phyloP scores from a whole-genome alignment of 768 basidiomycete genomes.

The Pilatotrama ljubarskyi region DNA sequence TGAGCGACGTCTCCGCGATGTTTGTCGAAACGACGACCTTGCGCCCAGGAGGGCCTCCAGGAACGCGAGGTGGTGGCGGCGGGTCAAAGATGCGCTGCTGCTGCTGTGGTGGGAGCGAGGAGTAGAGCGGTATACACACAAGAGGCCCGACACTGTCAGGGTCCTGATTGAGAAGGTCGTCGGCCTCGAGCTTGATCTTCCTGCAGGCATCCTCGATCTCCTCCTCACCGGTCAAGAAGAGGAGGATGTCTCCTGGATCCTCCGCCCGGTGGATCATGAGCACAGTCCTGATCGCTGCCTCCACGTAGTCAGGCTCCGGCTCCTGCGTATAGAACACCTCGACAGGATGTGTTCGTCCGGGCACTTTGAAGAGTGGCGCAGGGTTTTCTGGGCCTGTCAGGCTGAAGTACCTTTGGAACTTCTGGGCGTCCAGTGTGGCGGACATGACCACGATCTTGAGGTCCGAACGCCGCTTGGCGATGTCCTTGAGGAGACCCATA shows the following conservation, averaged over 20 bases:
- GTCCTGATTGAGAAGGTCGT: slow-evolving; percentile 73
- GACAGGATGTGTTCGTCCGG: slow-evolving; percentile 71
- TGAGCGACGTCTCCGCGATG: slow-evolving; percentile 95
- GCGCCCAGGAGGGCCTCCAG: slow-evolving; percentile 79
- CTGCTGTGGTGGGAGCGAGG: slow-evolving; percentile 89
- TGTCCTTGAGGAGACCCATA: slow-evolving; percentile 90
- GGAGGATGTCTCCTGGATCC: slow-evolving; percentile 85
- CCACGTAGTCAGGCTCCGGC: slow-evolving; percentile 94
- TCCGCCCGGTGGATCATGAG: slow-evolving; percentile 97
- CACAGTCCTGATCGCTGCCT: slow-evolving; percentile 94
- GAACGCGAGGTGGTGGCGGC: slow-evolving; percentile 60
- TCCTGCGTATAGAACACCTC: slow-evolving; percentile 94
- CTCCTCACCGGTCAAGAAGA: slow-evolving; percentile 98
- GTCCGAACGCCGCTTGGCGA: slow-evolving; percentile 79
- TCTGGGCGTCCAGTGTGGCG: slow-evolving; percentile 93
- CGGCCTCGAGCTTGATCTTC: slow-evolving; percentile 90
- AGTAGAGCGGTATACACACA: slow-evolving; percentile 90
- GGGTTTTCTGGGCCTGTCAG: slow-evolving; percentile 19
- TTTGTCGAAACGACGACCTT: slow-evolving; percentile 97
- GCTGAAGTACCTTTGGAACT: slow-evolving; percentile 94
- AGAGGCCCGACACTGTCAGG: slow-evolving; percentile 81
- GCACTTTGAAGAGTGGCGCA: slow-evolving; percentile 32
- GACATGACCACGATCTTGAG: slow-evolving; percentile 99
- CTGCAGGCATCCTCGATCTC: slow-evolving; percentile 97
- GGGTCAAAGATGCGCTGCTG: slow-evolving; percentile 97